Evolutionary conservation across 2,329 filamentous ascomycete genomes (phyloP), one percentile per base, ranked within the genome.

Genomic region (Penicillium polonicum): DNA sequence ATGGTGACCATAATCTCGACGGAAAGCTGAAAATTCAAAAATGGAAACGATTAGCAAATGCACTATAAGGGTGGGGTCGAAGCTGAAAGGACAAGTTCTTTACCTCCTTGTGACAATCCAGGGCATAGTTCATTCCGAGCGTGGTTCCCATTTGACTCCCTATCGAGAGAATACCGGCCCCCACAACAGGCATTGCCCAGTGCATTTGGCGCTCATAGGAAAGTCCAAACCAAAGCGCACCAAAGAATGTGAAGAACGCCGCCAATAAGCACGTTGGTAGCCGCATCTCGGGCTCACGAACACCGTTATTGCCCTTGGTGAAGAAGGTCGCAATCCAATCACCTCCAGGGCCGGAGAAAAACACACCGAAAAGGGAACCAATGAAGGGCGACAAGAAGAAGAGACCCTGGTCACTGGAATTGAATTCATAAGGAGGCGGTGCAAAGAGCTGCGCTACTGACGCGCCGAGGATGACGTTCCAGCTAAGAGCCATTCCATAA

Each of bases 1-100:
- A 70, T 64, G 0, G 69, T 68, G 8, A 71, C 68, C 68, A 71
- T 70, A 2, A 68, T 48, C 41, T 71, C 69, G 1, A 65, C 68
- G 25, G 65, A 65, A 19, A 67, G 57, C 61, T 63, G 48, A 31
- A 21, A 42, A 19, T 6, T 33, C 41, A 15, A 15, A 5, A 29
- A 35, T 6, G 7, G 15, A 41, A 23, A 25, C 21, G 3, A 36
- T 53, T 41, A 53, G 43, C 25, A 13, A n/a, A 13, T 27, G 33
- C n/a, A 12, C 43, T 4, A 41, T n/a, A 35, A 35, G 13, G 17
- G 33, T 35, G 15, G 33, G 6, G 33, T 35, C 15, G 6, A 17
- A 17, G 6, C 6, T 17, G 33, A 15, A 17, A 35, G 35, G 19
- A 6, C 3, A n/a, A n/a, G 12, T n/a, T 17, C 57, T 15, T n/a